Conservation (phyloP, 768 basidiomycete species). For the Leccinum arenicola region DNA sequence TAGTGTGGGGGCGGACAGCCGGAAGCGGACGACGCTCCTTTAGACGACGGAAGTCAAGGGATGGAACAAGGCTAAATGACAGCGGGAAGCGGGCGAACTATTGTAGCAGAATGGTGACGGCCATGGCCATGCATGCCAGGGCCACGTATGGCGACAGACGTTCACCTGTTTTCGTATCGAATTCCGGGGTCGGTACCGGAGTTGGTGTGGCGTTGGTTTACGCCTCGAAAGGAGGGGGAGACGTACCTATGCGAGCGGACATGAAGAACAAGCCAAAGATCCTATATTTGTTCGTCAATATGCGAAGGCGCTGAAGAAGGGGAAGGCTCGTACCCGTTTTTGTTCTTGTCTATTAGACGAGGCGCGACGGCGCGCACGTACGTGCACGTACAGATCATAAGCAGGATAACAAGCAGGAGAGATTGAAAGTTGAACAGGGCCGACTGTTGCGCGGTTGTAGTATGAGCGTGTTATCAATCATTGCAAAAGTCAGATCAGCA, state of each 20-base stretch:
- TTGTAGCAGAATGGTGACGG: constrained; percentile 60
- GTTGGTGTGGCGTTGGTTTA: background rate
- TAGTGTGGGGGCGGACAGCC: background rate
- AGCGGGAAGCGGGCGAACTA: constrained; percentile 19
- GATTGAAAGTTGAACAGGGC: constrained; percentile 99
- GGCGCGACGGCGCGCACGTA: constrained; percentile 91
- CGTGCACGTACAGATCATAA: constrained; percentile 96
- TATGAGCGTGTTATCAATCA: background rate
- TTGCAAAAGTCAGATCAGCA: background rate
- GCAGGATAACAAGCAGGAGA: constrained; percentile 86
- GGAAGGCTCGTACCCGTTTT: constrained; percentile 68
- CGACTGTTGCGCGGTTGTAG: constrained; percentile 47
- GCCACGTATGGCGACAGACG: constrained; percentile 95
- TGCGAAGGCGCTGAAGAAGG: background rate
- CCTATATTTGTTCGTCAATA: constrained; percentile 38
- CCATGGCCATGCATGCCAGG: constrained; percentile 92
- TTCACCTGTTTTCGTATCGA: constrained; percentile 60
- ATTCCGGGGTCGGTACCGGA: background rate
- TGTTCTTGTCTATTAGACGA: constrained; percentile 87
- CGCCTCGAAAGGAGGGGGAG: background rate
- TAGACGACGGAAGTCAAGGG: background rate
- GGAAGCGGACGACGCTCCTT: background rate
- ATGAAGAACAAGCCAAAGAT: constrained; percentile 94
- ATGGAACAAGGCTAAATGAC: background rate
- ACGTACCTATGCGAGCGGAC: constrained; percentile 89